These are phyloP conservation scores for Skeletonema tropicum DNA, from an alignment of 108 stramenopile species.

Conservation along the genomic window DNA sequence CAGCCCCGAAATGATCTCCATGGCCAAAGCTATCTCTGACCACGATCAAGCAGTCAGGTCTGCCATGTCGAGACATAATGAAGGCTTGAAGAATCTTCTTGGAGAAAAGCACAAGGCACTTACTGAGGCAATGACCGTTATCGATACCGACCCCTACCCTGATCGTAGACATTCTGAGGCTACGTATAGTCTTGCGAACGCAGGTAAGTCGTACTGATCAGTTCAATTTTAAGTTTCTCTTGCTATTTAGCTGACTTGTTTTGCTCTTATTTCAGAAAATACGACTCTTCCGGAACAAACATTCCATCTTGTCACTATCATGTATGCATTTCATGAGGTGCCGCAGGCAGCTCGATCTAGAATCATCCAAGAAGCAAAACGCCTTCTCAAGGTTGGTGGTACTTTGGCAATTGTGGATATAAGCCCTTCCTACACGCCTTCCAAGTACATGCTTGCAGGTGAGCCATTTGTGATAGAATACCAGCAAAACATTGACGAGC, in stretches of 20 bases:
- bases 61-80: constrained; percentile 23
- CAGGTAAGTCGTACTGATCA: constrained; percentile 21
- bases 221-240: no score
- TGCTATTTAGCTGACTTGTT: background rate
- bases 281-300: constrained; percentile 52
- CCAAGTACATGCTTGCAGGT: constrained; percentile 71
- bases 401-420: constrained; percentile 81
- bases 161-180: constrained; percentile 14
- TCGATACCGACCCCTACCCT: constrained; percentile 11
- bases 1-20: constrained; percentile 77
- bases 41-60: constrained; percentile 27
- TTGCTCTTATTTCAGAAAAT: constrained; percentile 35
- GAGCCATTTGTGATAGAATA: constrained; percentile 88
- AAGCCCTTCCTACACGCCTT: constrained; percentile 63
- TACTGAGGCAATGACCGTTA: background rate
- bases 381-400: constrained; percentile 66
- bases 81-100: constrained; percentile 18
- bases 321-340: constrained; percentile 83
- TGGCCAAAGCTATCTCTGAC: constrained; percentile 62
- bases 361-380: constrained; percentile 71
- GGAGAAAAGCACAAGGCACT: constrained; percentile 11
- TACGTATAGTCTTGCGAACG: constrained; percentile 54
- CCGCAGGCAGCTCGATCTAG: constrained; percentile 57
- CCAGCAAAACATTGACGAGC: constrained; percentile 83
- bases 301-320: constrained; percentile 55